These are phyloP conservation scores for Spizellomyces punctatus DNA, from an alignment of 192 early-diverging fungal species.

Conservation along the genomic window DNA sequence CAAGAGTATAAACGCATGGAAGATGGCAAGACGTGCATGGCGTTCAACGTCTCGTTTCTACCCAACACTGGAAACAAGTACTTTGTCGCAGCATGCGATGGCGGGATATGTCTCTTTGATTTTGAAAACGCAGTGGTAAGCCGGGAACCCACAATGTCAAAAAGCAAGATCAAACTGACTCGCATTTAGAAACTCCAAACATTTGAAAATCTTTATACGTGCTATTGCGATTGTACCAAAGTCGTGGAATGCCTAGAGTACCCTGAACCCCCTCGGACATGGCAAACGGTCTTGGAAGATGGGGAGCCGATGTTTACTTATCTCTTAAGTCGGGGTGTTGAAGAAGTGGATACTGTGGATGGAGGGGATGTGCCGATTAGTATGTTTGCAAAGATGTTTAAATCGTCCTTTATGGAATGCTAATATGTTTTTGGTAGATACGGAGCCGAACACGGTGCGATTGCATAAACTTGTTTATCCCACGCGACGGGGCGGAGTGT, in stretches of 20 bases:
- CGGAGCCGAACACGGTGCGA: conserved; percentile 84
- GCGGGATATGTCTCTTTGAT: conserved; percentile 85
- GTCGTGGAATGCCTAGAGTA: conserved; percentile 77
- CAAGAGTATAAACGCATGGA: conserved; percentile 67
- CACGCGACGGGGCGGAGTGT: conserved; percentile 62
- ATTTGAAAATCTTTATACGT: conserved; percentile 77
- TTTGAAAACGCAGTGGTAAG: conserved; percentile 75
- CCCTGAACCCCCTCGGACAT: conserved; percentile 31
- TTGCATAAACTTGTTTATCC: conserved; percentile 90
- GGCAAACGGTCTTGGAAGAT: conserved; percentile 25
- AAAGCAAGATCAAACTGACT: neutral
- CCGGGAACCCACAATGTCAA: neutral
- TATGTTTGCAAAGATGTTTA: conserved; percentile 39
- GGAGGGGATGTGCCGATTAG: conserved; percentile 74
- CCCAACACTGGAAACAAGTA: conserved; percentile 93
- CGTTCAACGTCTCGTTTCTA: conserved; percentile 91
- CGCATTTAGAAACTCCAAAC: conserved; percentile 49
- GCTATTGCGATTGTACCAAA: conserved; percentile 94
- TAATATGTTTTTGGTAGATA: conserved; percentile 5
- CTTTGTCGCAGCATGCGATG: conserved; percentile 89
- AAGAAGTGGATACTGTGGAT: conserved; percentile 68
- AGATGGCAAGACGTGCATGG: conserved; percentile 92
- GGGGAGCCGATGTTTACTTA: conserved; percentile 65
- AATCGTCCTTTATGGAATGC: neutral
- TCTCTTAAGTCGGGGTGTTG: conserved; percentile 87